Base-by-base conservation (phyloP, 1,284 basidiomycete species). In the Malassezia cuniculi region DNA sequence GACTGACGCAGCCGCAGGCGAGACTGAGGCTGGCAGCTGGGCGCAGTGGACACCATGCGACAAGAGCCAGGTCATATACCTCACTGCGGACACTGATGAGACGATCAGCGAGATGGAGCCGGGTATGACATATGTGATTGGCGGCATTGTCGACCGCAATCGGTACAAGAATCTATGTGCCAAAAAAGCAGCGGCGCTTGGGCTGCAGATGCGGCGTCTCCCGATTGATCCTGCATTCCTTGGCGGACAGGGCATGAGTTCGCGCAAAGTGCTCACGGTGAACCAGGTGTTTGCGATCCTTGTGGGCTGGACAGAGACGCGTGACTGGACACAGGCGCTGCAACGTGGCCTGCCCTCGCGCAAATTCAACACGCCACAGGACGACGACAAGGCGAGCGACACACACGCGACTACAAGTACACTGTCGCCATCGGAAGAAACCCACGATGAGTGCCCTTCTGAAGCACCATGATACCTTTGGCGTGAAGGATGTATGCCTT, bases 221-320 rank as follows among this genome's bases (percentile, higher is more conserved):
- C 93, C 93, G 1, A 94, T 99, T 38, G 47, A 47, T 16, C 18
- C 32, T 4, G 34, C 22, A 2, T 33, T 31, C n/a, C 26, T 51
- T 9, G 36, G 18, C 5, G 36, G 37, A 12, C 34, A 37, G 21
- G 34, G 31, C 16, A 71, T 97, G 51, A 76, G 79, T 14, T 86
- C 87, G 3, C 78, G 93, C 41, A 95, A 94, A 62, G 86, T 99
- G 18, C 73, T 99, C 48, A 97, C 93, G 0, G 87, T 99, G 39
- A 97, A 99, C 63, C 90, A 95, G 70, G 77, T 74, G 12, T 84
- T 89, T 60, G 85, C 93, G 66, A 94, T 97, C 53, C 73, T 97
- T 41, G 69, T 87, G 7, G 79, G 81, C 52, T 97, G 86, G 82
- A 75, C 81, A 3, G 50, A 61, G 49, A 61, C 55, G 11, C 36